A percentile compares a stretch with the other conserved stretches of the same genome.
phyloP scores from a whole-genome alignment of 164 flowering plant species.

The Tetracentron sinense region DNA sequence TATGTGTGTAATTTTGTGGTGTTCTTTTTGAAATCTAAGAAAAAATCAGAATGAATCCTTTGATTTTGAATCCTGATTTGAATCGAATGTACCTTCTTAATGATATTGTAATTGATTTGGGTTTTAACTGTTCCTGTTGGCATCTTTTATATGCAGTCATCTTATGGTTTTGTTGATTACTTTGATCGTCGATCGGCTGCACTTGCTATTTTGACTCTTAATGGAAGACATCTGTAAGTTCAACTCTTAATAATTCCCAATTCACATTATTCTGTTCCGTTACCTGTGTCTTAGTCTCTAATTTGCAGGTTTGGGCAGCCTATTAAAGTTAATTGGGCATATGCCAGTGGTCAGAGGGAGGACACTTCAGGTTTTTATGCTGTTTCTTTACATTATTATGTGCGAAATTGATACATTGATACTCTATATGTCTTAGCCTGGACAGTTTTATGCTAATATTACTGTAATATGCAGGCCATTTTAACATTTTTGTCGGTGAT shows the following conservation, averaged over 20 bases:
- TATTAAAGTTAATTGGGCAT: constrained; percentile 82
- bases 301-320: constrained; percentile 76
- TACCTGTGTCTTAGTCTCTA: not conserved
- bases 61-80: too few species aligned
- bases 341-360: constrained; percentile 70
- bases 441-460: not conserved
- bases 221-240: constrained; percentile 67
- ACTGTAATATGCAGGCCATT: constrained; percentile 60
- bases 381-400: not conserved
- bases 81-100: too few species aligned
- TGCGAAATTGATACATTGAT: not conserved
- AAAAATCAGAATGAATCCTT: too few species aligned
- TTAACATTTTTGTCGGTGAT: constrained; percentile 94
- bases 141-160: constrained; percentile 51
- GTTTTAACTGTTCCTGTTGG: too few species aligned
- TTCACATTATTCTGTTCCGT: constrained; percentile 5
- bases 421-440: not conserved
- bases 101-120: too few species aligned
- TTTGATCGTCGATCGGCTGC: constrained; percentile 69
- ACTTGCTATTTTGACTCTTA: constrained; percentile 60
- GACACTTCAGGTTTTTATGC: constrained; percentile 56
- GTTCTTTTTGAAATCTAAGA: too few species aligned
- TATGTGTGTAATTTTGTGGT: too few species aligned
- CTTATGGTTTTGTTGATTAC: constrained; percentile 75
- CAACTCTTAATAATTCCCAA: not conserved